Evolutionary conservation across 148 eudicot genomes (phyloP), one percentile per base, ranked within the genome.

Genomic region (Drosera capensis): DNA sequence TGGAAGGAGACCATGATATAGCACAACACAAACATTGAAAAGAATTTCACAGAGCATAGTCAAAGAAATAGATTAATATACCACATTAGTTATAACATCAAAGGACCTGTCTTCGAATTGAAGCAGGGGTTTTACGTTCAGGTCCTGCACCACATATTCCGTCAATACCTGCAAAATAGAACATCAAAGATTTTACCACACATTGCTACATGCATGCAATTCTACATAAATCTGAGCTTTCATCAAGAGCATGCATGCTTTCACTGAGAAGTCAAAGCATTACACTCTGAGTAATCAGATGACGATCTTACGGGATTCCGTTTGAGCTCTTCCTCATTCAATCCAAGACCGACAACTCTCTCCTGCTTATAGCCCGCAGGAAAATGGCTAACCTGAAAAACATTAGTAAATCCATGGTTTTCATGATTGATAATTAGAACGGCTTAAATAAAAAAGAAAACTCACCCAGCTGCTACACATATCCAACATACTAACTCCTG

Each of bases 401-500:
- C 30, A 6, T 1, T 25, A 46, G 45, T 7, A 43, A 14, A 20
- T 20, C 7, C 30, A 5, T 3, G 23, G 41, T 20, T 5, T 22
- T n/a, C 25, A 3, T 3, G 43, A 30, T 20, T 29, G 40, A 42
- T 14, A 14, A 28, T 17, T 25, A 29, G 5, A 29, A 45, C 16
- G 17, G n/a, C 15, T 24, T 23, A 24, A 7, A 14, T 22, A 24
- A 8, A 26, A 17, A 35, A 37, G 25, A 56, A 39, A 11, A 44
- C 88, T 70, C 57, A 90, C 95, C 99, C 99, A 90, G 65, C 99
- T 90, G 63, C 95, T 90, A 56, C 99, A 90, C 87, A 90, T 65
- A 64, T 90, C 99, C 51, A 90, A 72, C 25, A 90, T 50, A 52
- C 88, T 80, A 54, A 90, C 65, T 47, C 95, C 99, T 9, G 87